phyloP scores from a whole-genome alignment of 208 protist genomes.

The Crithidia acanthocephali region DNA sequence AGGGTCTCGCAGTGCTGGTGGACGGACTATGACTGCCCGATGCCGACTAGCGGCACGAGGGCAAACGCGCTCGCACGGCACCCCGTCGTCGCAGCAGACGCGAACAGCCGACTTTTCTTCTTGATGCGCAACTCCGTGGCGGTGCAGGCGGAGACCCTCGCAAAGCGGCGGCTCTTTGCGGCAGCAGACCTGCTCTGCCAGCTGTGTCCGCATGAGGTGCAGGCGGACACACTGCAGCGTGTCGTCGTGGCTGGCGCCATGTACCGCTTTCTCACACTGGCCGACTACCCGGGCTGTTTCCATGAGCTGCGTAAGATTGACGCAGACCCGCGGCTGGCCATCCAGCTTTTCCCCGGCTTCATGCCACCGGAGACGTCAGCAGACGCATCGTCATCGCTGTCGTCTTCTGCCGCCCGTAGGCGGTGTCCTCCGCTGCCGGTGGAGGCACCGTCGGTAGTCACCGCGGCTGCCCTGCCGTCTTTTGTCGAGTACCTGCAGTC shows the following conservation, averaged over 20 bases:
- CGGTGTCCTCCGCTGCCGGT: slow-evolving; percentile 8
- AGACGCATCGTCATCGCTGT: not conserved
- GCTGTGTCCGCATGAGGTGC: slow-evolving; percentile 60
- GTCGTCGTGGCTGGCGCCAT: slow-evolving; percentile 47
- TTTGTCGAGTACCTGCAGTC: slow-evolving; percentile 34
- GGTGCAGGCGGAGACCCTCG: slow-evolving; percentile 39
- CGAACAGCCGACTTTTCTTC: slow-evolving; percentile 40
- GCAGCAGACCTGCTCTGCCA: slow-evolving; percentile 57
- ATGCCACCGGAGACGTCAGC: not conserved
- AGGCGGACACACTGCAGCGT: slow-evolving; percentile 25
- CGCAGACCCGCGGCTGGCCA: slow-evolving; percentile 49
- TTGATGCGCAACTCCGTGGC: slow-evolving; percentile 36
- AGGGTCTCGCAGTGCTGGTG: slow-evolving; percentile 45
- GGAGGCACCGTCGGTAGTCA: not conserved
- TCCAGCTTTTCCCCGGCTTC: slow-evolving; percentile 51
- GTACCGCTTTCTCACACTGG: slow-evolving; percentile 39
- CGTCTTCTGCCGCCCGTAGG: not conserved
- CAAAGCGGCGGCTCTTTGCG: slow-evolving; percentile 35
- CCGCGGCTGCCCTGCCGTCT: slow-evolving; percentile 17
- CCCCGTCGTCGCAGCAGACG: slow-evolving; percentile 38
- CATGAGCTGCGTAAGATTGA: slow-evolving; percentile 48
- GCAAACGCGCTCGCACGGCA: slow-evolving; percentile 34
- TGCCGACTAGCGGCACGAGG: slow-evolving; percentile 31
- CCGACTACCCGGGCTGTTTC: slow-evolving; percentile 48
- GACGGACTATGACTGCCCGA: slow-evolving; percentile 53